Percentiles rank a stretch among this genome's conserved stretches.
phyloP scores from a whole-genome alignment of 257 asterid species.

The Orobanche coerulescens region DNA sequence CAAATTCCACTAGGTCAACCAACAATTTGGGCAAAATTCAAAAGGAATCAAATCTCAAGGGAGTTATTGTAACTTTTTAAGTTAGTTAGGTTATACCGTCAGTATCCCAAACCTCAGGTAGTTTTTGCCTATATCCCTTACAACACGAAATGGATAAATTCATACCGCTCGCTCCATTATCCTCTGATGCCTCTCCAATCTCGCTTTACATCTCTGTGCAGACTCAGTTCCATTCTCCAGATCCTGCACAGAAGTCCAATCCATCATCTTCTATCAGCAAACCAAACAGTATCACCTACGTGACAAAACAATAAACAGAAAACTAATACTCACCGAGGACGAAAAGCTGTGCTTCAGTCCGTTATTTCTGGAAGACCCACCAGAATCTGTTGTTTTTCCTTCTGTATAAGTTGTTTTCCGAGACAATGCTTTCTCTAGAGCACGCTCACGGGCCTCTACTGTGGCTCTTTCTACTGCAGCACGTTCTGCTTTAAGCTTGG shows the following conservation, averaged over 20 bases:
- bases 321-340: constrained; percentile 61
- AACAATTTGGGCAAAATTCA: too few species aligned
- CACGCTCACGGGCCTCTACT: constrained; percentile 95
- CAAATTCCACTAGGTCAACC: too few species aligned
- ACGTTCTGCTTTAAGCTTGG: constrained; percentile 83
- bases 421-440: constrained; percentile 77
- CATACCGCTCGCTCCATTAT: constrained; percentile 95
- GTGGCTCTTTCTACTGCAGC: constrained; percentile 98
- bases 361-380: constrained; percentile 28
- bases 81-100: too few species aligned
- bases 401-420: constrained; percentile 42
- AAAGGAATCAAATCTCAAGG: too few species aligned
- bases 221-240: constrained; percentile 70
- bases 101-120: too few species aligned
- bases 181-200: constrained; percentile 92
- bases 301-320: constrained; percentile 13
- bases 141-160: constrained; percentile 16
- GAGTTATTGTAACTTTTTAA: too few species aligned
- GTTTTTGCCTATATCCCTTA: too few species aligned
- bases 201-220: constrained; percentile 87
- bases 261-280: constrained; percentile 23
- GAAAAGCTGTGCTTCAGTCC: constrained; percentile 80
- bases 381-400: constrained; percentile 28
- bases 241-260: constrained; percentile 50
- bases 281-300: neutral